Evolutionary conservation across 441 rosid species (phyloP), one percentile per base, ranked within the genome.

Genomic region (Theobroma grandiflorum): DNA sequence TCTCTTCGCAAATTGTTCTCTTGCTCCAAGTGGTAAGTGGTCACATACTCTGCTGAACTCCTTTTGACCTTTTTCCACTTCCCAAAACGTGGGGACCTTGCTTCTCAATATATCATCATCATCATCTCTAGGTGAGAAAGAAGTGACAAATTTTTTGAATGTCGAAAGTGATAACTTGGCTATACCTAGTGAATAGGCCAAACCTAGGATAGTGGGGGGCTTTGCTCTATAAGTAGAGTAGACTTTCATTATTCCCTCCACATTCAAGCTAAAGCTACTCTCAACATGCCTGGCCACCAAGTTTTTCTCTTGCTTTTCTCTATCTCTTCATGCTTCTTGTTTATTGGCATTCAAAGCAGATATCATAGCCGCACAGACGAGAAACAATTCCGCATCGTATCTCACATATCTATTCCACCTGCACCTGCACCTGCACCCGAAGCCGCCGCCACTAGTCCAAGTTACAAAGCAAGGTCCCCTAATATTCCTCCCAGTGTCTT

Each of bases 161-260:
- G 72, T 2, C 53, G 82, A 79, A 76, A 86, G 84, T 35, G 8
- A 52, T 16, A 50, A 52, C 40, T 78, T 79, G 88, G 82, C 85
- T 87, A 64, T 85, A 91, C 89, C 87, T 87, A 8, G 85, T 86
- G 57, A 40, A 45, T 33, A 58, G 70, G 75, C 59, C 80, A 8
- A 67, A 61, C 26, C 37, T 71, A 55, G 53, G 55, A 57, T 78
- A 77, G 57, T 31, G 58, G 38, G 55, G 55, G 58, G 37, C 38
- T 66, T 52, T 52, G 65, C 74, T 33, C 43, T 52, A 52, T 65
- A 74, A 74, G 42, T 66, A 38, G 72, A 15, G 31, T 58, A 35
- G 61, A 75, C 49, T 37, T 37, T 38, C 58, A 47, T 38, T 64
- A 15, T 12, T 57, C 72, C 72, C 62, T 22, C 65, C 40, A 16